These are phyloP conservation scores for Hemerocallis citrina DNA, from an alignment of 106 monocot genomes.

Conservation along the genomic window DNA sequence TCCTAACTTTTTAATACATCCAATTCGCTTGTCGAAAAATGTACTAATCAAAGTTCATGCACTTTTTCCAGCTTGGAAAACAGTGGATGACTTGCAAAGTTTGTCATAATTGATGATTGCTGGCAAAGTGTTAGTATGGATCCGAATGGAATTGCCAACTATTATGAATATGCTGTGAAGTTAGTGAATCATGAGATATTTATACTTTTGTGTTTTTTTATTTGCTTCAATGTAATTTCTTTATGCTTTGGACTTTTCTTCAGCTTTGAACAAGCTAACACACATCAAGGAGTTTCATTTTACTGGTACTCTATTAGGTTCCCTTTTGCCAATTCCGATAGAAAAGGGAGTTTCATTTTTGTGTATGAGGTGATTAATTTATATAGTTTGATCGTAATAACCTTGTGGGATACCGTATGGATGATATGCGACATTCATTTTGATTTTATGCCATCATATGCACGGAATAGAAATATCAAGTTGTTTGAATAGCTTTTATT, in stretches of 20 bases:
- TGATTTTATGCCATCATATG: too few species aligned
- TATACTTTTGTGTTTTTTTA: neutral
- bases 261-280: conserved; percentile 60
- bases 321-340: too few species aligned
- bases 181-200: conserved; percentile 2
- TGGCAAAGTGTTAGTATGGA: conserved; percentile 62
- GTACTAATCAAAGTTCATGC: neutral
- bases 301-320: too few species aligned
- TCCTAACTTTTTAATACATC: neutral
- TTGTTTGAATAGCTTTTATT: too few species aligned
- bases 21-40: neutral
- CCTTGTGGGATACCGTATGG: too few species aligned
- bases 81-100: conserved; percentile 38
- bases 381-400: too few species aligned
- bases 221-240: neutral
- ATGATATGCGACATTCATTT: too few species aligned
- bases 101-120: conserved; percentile 60
- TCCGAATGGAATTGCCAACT: conserved; percentile 15
- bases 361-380: too few species aligned
- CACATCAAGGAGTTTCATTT: conserved; percentile 68
- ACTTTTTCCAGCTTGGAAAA: conserved; percentile 26
- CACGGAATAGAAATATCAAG: too few species aligned
- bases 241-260: neutral
- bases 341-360: too few species aligned
- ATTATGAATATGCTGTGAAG: conserved; percentile 42